Conservation (phyloP, 495 filamentous ascomycete species). For the Daldinia decipiens region DNA sequence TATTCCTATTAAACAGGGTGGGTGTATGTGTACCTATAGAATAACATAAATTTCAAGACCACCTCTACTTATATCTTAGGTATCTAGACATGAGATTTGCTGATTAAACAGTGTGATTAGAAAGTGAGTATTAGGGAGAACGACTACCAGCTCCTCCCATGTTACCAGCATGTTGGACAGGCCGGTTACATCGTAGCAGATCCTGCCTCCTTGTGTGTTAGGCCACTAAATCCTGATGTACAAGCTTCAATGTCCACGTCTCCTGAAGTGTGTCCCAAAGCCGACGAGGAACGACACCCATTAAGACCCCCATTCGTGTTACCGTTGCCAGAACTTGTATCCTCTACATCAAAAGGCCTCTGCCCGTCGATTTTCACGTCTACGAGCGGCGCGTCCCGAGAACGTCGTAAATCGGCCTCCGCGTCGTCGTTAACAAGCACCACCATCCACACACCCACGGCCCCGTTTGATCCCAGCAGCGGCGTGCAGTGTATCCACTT, state of each 20-base stretch:
- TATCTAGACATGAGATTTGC: not conserved
- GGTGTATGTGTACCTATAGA: not conserved
- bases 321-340: not conserved
- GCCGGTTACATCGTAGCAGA: not conserved
- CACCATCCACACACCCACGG: constrained; percentile 73
- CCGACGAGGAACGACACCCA: not conserved
- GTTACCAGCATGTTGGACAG: no score
- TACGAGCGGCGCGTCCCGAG: constrained; percentile 42
- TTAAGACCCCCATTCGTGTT: not conserved
- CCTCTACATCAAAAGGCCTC: constrained; percentile 17
- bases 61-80: no score
- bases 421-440: constrained; percentile 66
- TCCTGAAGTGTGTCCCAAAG: not conserved
- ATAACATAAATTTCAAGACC: no score
- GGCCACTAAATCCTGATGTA: not conserved
- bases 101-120: not conserved
- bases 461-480: constrained; percentile 64
- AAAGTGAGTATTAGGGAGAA: not conserved
- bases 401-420: constrained; percentile 12
- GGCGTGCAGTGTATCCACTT: constrained; percentile 73
- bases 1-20: not conserved
- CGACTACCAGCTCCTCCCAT: not conserved
- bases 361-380: constrained; percentile 31
- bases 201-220: not conserved
- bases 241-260: not conserved